Conservation (phyloP, 73 alveolate genomes). For the Uronychia setigera region DNA sequence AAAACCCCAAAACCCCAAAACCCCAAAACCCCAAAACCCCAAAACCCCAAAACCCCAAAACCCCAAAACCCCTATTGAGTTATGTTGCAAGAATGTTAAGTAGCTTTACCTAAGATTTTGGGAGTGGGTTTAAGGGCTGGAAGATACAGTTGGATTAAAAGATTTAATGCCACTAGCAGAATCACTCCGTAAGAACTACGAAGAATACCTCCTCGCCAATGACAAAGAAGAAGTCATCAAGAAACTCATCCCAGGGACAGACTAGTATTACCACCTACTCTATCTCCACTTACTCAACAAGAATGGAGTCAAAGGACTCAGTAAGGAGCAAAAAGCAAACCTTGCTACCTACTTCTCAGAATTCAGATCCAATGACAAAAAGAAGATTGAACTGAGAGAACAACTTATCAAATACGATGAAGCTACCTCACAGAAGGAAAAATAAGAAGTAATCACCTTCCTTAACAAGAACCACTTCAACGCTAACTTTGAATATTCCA, state of each 20-base stretch:
- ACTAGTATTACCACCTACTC: slow-evolving; percentile 28
- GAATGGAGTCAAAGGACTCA: slow-evolving; percentile 29
- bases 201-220: slow-evolving; percentile 38
- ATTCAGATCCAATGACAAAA: background rate
- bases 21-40: too few relatives aligned
- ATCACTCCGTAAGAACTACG: slow-evolving; percentile 39
- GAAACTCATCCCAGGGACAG: slow-evolving; percentile 50
- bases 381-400: slow-evolving; percentile 14
- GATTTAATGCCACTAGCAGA: too few relatives aligned
- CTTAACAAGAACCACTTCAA: background rate
- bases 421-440: slow-evolving; percentile 31
- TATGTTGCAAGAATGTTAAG: too few relatives aligned
- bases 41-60: too few relatives aligned
- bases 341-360: too few relatives aligned
- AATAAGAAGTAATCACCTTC: slow-evolving; percentile 2
- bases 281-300: slow-evolving; percentile 16
- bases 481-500: slow-evolving; percentile 6
- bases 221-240: slow-evolving; percentile 37
- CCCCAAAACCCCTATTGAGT: too few relatives aligned
- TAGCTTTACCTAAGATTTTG: too few relatives aligned
- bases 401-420: slow-evolving; percentile 30
- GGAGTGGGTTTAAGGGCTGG: too few relatives aligned
- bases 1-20: too few relatives aligned
- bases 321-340: slow-evolving; percentile 16
- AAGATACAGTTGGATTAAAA: too few relatives aligned